phyloP scores from a whole-genome alignment of 1,284 basidiomycete species.

The Inonotus hispidus region DNA sequence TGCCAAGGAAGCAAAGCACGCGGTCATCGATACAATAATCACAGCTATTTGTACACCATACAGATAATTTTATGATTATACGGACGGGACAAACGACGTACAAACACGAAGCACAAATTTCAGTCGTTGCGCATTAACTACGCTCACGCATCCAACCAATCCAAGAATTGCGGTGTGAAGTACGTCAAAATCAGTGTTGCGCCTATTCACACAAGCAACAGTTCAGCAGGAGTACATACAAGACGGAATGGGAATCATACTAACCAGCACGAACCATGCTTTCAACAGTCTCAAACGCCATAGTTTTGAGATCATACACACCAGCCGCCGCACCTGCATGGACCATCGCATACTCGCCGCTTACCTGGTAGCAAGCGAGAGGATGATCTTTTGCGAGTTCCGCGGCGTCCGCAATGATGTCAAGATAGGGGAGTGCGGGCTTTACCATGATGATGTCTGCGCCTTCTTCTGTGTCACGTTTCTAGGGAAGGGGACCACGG shows the following conservation, averaged over 20 bases:
- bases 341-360: slow-evolving; percentile 97
- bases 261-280: slow-evolving; percentile 86
- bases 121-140: not conserved
- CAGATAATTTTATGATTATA: no score
- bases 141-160: slow-evolving; percentile 67
- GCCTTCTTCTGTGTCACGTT: slow-evolving; percentile 88
- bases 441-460: slow-evolving; percentile 99
- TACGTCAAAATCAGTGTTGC: slow-evolving; percentile 90
- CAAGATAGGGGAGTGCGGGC: slow-evolving; percentile 92
- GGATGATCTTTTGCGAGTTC: slow-evolving; percentile 82
- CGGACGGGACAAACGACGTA: not conserved
- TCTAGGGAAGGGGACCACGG: slow-evolving; percentile 39
- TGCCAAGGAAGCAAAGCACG: no score
- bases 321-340: slow-evolving; percentile 91
- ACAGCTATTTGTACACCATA: no score
- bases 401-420: slow-evolving; percentile 89
- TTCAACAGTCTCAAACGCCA: slow-evolving; percentile 93
- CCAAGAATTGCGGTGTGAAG: slow-evolving; percentile 93
- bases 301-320: slow-evolving; percentile 84
- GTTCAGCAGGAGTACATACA: not conserved
- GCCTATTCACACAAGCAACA: slow-evolving; percentile 38
- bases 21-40: no score
- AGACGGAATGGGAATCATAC: not conserved
- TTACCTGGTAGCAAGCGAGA: slow-evolving; percentile 93
- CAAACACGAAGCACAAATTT: not conserved